Base-by-base conservation (phyloP, 2,329 filamentous ascomycete genomes). In the Aspergillus neotritici region DNA sequence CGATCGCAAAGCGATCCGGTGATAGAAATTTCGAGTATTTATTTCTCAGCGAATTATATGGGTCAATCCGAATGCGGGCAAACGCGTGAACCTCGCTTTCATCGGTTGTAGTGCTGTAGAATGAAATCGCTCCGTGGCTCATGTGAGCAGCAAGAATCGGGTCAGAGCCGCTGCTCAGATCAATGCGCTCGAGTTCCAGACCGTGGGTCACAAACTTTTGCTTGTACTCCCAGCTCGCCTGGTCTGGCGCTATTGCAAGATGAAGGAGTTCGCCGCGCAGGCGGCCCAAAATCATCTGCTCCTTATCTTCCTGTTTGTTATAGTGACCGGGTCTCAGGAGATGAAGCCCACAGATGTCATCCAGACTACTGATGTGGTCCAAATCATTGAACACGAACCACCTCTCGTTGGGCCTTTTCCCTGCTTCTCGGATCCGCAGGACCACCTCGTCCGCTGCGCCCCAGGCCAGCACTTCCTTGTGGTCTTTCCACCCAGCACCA, bases 291-390 rank as follows among this genome's bases (percentile, higher is more conserved):
- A 82, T 68, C 21, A 82, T 53, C 36, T 73, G 62, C 48, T 79
- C 70, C 6, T 53, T 59, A 13, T 65, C 62, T 4, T 54, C 46
- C 3, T 56, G 53, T 32, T 60, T 59, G 37, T 54, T 49, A 41
- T 55, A 56, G 41, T 73, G 68, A 16, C 66, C 58, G 5, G 70
- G 64, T 21, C 64, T 63, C 25, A 84, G 55, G 1, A 83, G 54
- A 50, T 77, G 75, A 37, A 83, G 48, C 25, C 73, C 69, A 13
- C 76, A 77, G 29, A 84, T 77, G 57, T 84, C 80, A 55, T 83
- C 78, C 42, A 72, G 40, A 69, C 79, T 67, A 50, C 78, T 76
- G 16, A 63, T 60, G 34, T 72, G 66, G 6, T 73, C 66, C 5
- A 74, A 61, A 11, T 77, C 73, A 43, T 72, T 72, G 52, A 78